Base-by-base conservation (phyloP, 2,329 filamentous ascomycete genomes). In the Sporothrix pseudoabietina region DNA sequence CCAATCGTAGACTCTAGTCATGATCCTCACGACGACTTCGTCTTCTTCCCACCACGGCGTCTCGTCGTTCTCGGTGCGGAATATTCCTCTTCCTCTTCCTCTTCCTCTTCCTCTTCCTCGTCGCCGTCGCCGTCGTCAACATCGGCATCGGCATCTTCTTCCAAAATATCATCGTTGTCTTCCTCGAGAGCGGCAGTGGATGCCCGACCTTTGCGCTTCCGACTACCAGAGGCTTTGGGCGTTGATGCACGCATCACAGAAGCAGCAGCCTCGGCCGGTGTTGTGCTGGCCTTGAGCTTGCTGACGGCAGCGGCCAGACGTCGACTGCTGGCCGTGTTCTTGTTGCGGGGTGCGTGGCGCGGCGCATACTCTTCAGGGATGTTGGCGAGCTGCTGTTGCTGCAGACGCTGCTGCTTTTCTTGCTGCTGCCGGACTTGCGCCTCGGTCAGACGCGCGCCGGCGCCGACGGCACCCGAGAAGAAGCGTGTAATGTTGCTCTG, bases 401-500 rank as follows among this genome's bases (percentile, higher is more conserved):
- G 39, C 19, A 16, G 39, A 12, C 35, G 47, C 32, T 54, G 61
- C 73, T 61, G 71, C 39, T 65, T 35, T 66, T 72, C 61, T 59
- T 74, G 69, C 61, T 69, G 63, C 54, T 57, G 49, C 3, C 12
- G 61, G 10, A 68, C 68, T 57, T 76, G 74, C 5, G 71, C 70
- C 47, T 55, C 71, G 1, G 75, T 75, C 44, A 73, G 41, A 1
- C 75, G 47, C 68, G 77, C 52, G 16, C 80, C 79, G 0, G 74
- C 75, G 9, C 78, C 79, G 10, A 94, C 90, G 4, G 84, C 82
- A 0, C 95, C 95, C 14, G 89, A 88, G 80, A 98, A 98, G 81
- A 91, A 99, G 32, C 90, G 87, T n/a, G 96, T 99, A 76, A 99
- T 97, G 77, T 99, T 99, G 74, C 90, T 91, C 84, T 99, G 96